Conservation (phyloP, 2,329 filamentous ascomycete genomes). For the Huntiella abstrusa region DNA sequence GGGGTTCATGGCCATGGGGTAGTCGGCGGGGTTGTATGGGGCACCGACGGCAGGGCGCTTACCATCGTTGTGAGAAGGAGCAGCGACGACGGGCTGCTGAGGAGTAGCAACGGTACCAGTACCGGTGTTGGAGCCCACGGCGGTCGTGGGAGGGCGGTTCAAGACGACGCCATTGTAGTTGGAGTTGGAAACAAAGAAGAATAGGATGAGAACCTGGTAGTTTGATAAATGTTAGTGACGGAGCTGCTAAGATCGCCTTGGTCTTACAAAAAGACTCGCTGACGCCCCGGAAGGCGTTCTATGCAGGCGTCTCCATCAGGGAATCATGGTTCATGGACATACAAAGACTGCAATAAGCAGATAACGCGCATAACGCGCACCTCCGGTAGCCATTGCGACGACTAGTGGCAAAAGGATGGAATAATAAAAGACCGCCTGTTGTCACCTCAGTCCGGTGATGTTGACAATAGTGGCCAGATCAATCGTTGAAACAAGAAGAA, state of each 20-base stretch:
- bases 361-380: constrained; percentile 56
- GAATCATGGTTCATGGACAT: constrained; percentile 21
- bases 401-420: neutral
- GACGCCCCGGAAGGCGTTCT: neutral
- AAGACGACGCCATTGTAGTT: constrained; percentile 23
- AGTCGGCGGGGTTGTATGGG: constrained; percentile 22
- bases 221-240: neutral
- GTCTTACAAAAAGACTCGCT: neutral
- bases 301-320: neutral
- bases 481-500: neutral
- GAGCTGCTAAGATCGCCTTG: neutral
- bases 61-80: constrained; percentile 10
- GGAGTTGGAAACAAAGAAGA: constrained; percentile 62
- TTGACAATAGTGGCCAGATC: neutral
- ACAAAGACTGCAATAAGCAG: constrained; percentile 73
- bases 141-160: constrained; percentile 11
- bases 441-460: neutral
- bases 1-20: constrained; percentile 33
- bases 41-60: constrained; percentile 15
- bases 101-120: constrained; percentile 13
- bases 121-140: constrained; percentile 11
- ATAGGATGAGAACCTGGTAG: constrained; percentile 43
- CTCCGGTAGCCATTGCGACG: constrained; percentile 42
- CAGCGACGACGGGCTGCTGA: constrained; percentile 10
- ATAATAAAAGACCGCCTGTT: neutral